Base-by-base conservation (phyloP, 139 green algal species). In the Coelastrella sp. region DNA sequence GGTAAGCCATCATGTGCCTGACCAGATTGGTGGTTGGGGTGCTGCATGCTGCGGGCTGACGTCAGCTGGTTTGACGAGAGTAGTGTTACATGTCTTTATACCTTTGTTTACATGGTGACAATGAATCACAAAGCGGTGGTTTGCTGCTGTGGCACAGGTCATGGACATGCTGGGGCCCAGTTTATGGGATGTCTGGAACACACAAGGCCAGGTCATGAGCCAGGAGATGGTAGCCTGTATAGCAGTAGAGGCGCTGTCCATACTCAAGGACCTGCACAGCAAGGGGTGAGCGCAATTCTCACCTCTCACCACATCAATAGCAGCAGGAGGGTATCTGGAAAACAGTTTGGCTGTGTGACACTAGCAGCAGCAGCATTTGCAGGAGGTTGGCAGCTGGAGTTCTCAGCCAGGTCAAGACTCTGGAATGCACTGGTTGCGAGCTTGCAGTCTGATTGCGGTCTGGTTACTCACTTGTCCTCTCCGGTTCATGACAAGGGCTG, bases 161-260 rank as follows among this genome's bases (percentile, higher is more conserved):
- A 99, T 99, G 98, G 98, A 99, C 94, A 96, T 99, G 92, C 95
- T 99, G 61, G 98, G 98, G 5, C 98, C 98, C 68, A 98, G 95
- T 86, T 89, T 99, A 68, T 99, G 98, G 98, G 98, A 99, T 89
- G 96, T 98, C 47, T 99, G 98, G 98, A 99, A 99, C 92, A 94
- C 93, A 6, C 94, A 96, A 59, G 97, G 97, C 3, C 98, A 99
- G 94, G 93, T 96, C 57, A 99, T 99, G 98, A 97, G 94, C 5
- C 96, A 99, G 94, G 98, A 99, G 93, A 99, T 99, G 98, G 98
- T 99, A 16, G 96, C 98, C 2, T 99, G 98, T 94, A 99, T 99
- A 54, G 98, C 98, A 17, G 94, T 99, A 14, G 98, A 99, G 93
- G 96, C 98, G 7, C 94, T 99, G 19, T 95, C 96, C 56, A 99